phyloP scores from a whole-genome alignment of 2,329 filamentous ascomycete species.

The Fusarium pseudograminearum region DNA sequence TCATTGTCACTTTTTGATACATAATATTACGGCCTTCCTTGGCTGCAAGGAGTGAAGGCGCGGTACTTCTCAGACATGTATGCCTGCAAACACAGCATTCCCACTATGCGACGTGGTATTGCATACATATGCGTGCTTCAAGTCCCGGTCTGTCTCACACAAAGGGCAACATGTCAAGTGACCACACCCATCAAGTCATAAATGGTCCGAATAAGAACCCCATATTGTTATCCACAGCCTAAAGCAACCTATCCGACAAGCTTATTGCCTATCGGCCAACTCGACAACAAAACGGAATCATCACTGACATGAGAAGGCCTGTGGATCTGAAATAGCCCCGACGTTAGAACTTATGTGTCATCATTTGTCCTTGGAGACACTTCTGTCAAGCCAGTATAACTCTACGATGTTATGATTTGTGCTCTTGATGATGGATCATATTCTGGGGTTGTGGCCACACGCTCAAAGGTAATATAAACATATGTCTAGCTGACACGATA shows the following conservation, averaged over 20 bases:
- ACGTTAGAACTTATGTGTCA: neutral
- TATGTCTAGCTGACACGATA: neutral
- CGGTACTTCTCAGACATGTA: neutral
- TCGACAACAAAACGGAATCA: neutral
- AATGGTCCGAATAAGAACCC: neutral
- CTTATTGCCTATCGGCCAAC: neutral
- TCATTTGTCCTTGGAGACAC: neutral
- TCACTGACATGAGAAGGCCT: neutral
- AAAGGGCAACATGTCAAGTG: conserved; percentile 20
- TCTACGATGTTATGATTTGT: neutral
- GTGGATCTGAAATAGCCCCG: neutral
- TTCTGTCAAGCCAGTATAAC: neutral
- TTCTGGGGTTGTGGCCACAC: neutral
- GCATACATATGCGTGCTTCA: conserved; percentile 2
- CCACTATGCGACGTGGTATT: conserved; percentile 6
- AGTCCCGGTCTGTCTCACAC: neutral
- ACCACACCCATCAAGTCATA: neutral
- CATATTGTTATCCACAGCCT: neutral
- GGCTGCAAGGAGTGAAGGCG: neutral
- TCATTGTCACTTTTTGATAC: neutral
- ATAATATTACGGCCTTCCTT: neutral
- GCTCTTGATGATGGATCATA: too few relatives aligned
- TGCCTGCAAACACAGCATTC: neutral
- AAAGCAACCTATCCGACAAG: neutral
- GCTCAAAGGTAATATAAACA: neutral